Conservation (phyloP, 2,329 filamentous ascomycete genomes). For the Cordyceps cateniannulata region DNA sequence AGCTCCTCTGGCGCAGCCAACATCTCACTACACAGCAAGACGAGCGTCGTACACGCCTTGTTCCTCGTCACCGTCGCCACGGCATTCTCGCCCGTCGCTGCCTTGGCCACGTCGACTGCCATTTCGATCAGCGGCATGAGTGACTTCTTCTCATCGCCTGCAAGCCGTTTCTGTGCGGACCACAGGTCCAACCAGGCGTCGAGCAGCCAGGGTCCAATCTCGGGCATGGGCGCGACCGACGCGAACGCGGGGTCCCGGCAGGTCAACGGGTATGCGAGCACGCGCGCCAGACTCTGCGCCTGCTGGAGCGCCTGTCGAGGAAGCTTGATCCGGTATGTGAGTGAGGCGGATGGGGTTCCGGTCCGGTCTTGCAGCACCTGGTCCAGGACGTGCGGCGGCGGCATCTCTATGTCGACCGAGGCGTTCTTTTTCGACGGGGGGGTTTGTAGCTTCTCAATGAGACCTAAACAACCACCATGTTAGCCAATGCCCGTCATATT, state of each 20-base stretch:
- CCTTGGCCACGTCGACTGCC: constrained; percentile 28
- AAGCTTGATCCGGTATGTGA: constrained; percentile 34
- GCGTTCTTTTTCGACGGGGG: constrained; percentile 24
- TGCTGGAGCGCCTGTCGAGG: constrained; percentile 41
- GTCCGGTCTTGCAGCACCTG: constrained; percentile 24
- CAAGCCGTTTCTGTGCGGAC: constrained; percentile 33
- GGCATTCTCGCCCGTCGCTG: constrained; percentile 15
- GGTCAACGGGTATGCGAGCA: constrained; percentile 35
- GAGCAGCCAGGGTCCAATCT: constrained; percentile 42
- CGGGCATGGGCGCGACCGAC: constrained; percentile 29
- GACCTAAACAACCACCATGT: constrained; percentile 20
- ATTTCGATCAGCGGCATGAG: constrained; percentile 31
- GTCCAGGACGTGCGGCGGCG: constrained; percentile 31
- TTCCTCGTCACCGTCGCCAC: constrained; percentile 20
- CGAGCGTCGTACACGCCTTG: constrained; percentile 33
- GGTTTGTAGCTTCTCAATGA: constrained; percentile 30
- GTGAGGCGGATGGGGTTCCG: constrained; percentile 17
- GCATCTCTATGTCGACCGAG: constrained; percentile 28
- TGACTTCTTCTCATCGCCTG: constrained; percentile 22
- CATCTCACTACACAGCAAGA: constrained; percentile 37
- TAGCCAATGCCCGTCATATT: constrained; percentile 6
- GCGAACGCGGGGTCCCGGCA: constrained; percentile 27
- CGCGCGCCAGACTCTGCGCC: constrained; percentile 35
- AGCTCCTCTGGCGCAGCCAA: constrained; percentile 27
- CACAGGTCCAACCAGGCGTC: constrained; percentile 41